These are phyloP conservation scores for Westerdykella sp. DNA, from an alignment of 2,329 filamentous ascomycete genomes.

Conservation along the genomic window DNA sequence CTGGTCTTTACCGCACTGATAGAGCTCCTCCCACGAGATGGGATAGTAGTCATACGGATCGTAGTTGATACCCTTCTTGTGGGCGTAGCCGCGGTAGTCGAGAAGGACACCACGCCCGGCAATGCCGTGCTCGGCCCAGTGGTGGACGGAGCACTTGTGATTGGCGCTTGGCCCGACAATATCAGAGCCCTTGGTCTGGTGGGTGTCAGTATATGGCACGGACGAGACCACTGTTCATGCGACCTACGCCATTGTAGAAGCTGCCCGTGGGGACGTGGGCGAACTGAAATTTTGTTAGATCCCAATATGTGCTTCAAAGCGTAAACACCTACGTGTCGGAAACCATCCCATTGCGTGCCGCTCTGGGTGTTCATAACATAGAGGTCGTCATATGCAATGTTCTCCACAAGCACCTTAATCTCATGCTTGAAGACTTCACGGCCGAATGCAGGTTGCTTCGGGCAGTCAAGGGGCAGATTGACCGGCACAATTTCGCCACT, in stretches of 20 bases:
- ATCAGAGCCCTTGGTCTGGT: slow-evolving; percentile 36
- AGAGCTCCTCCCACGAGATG: slow-evolving; percentile 45
- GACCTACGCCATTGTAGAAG: slow-evolving; percentile 39
- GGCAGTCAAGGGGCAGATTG: slow-evolving; percentile 50
- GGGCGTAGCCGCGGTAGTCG: slow-evolving; percentile 40
- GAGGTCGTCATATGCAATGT: slow-evolving; percentile 39
- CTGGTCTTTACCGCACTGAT: slow-evolving; percentile 53
- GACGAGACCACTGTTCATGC: neutral
- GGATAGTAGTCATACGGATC: slow-evolving; percentile 39
- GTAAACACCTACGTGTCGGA: slow-evolving; percentile 30
- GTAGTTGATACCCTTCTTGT: slow-evolving; percentile 39
- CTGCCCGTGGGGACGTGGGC: slow-evolving; percentile 34
- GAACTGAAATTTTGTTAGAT: slow-evolving; percentile 16
- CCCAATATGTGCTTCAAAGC: neutral
- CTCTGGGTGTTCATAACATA: slow-evolving; percentile 42
- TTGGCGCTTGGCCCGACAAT: slow-evolving; percentile 37
- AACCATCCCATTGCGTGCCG: slow-evolving; percentile 44
- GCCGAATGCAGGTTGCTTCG: slow-evolving; percentile 48
- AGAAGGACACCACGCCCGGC: slow-evolving; percentile 41
- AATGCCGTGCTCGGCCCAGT: slow-evolving; percentile 43
- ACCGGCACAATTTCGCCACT: slow-evolving; percentile 52
- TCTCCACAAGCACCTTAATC: slow-evolving; percentile 42
- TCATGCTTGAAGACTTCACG: slow-evolving; percentile 50
- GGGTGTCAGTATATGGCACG: neutral
- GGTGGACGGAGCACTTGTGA: slow-evolving; percentile 42